These are phyloP conservation scores for Pyrenochaeta sp. DNA, from an alignment of 2,329 filamentous ascomycete genomes.

Conservation along the genomic window DNA sequence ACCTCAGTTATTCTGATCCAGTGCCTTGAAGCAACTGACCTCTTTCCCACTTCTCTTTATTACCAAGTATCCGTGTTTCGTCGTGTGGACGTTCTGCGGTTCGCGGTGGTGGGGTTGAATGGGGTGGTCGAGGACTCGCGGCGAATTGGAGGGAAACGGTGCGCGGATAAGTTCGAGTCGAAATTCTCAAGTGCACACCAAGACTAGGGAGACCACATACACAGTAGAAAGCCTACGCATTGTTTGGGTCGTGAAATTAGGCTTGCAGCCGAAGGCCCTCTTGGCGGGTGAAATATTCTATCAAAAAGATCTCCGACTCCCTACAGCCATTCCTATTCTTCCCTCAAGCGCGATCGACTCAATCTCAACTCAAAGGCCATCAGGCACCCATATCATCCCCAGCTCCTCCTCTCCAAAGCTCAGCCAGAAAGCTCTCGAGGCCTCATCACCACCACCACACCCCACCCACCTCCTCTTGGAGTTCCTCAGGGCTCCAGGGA, in stretches of 20 bases:
- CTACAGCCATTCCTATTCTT: neutral
- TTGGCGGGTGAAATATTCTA: too few species aligned
- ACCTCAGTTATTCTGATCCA: conserved; percentile 7
- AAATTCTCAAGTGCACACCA: neutral
- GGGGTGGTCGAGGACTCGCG: neutral
- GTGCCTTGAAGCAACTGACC: neutral
- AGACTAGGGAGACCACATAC: neutral
- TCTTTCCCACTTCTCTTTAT: conserved; percentile 3
- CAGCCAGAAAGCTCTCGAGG: neutral
- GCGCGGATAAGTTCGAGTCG: neutral
- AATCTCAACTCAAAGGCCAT: neutral
- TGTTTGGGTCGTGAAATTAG: neutral
- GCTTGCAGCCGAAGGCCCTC: too few species aligned
- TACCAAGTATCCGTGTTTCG: neutral
- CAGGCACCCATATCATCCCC: neutral
- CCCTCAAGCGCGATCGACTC: neutral
- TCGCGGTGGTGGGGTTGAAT: neutral
- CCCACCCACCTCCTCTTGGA: neutral
- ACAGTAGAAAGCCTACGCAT: neutral
- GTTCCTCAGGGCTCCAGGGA: neutral
- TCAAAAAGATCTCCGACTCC: neutral
- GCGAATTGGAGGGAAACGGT: neutral
- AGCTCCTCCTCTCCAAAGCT: neutral
- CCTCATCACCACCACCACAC: neutral
- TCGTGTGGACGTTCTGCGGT: neutral